phyloP scores from a whole-genome alignment of 345 rosid genomes.

The Dipteronia dyeriana region DNA sequence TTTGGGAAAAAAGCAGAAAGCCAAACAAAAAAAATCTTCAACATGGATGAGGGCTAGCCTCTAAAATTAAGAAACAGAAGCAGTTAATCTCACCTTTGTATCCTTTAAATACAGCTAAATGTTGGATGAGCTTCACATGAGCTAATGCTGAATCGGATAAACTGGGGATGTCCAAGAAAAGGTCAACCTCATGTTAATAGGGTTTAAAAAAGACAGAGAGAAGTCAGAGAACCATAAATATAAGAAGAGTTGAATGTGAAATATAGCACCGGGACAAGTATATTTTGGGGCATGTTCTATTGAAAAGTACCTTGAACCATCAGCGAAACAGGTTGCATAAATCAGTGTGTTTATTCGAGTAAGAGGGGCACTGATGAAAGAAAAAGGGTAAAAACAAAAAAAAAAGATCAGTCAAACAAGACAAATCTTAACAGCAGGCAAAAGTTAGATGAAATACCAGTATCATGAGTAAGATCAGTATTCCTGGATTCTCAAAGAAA shows the following conservation, averaged over 20 bases:
- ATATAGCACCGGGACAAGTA: not conserved
- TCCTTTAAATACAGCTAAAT: slow-evolving; percentile 83
- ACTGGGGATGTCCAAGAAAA: slow-evolving; percentile 41
- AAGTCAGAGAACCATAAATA: too few species aligned
- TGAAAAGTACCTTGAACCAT: slow-evolving; percentile 67
- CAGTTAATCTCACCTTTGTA: slow-evolving; percentile 68
- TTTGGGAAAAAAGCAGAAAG: not conserved
- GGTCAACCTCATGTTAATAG: slow-evolving; percentile 17
- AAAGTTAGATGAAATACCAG: slow-evolving; percentile 5
- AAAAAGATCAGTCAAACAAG: slow-evolving; percentile 8
- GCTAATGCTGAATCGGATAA: slow-evolving; percentile 87
- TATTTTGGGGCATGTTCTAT: slow-evolving; percentile 6
- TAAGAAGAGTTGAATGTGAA: slow-evolving; percentile 8
- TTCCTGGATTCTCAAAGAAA: slow-evolving; percentile 8
- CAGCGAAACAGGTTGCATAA: slow-evolving; percentile 78
- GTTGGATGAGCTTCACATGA: slow-evolving; percentile 86
- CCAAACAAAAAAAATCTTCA: not conserved
- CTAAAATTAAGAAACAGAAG: slow-evolving; percentile 8
- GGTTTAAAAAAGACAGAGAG: not conserved
- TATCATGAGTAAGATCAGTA: not conserved
- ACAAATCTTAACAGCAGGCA: not conserved
- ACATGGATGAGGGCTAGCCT: not conserved
- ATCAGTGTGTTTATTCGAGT: slow-evolving; percentile 80
- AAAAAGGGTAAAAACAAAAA: slow-evolving; percentile 10
- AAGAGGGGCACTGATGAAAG: slow-evolving; percentile 67